phyloP scores from a whole-genome alignment of 768 basidiomycete species.

The Lentinula detonsa region DNA sequence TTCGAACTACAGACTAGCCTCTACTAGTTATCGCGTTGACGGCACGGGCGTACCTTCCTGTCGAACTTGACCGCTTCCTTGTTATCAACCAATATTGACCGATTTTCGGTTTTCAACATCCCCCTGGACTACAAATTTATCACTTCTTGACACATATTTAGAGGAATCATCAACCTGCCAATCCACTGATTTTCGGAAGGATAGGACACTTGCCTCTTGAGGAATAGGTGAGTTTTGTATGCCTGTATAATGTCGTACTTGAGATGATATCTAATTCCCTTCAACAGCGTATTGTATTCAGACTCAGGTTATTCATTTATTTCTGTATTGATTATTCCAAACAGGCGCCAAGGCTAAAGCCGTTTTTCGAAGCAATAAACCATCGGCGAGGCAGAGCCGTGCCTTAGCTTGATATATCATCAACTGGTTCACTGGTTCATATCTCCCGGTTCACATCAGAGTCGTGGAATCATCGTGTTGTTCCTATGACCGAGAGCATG shows the following conservation, averaged over 20 bases:
- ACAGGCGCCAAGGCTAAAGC: too few relatives aligned
- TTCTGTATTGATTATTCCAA: not conserved
- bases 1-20: not conserved
- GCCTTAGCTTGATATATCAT: not conserved
- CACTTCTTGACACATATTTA: not conserved
- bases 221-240: conserved; percentile 3
- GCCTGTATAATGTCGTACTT: not conserved
- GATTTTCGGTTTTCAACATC: too few relatives aligned
- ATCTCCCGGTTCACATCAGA: conserved; percentile 5
- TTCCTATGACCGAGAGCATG: conserved; percentile 22
- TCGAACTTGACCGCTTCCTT: not conserved
- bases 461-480: conserved; percentile 21
- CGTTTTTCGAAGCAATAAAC: not conserved
- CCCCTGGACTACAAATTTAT: not conserved
- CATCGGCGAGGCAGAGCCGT: not conserved
- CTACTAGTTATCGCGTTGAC: too few relatives aligned
- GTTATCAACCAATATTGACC: too few relatives aligned
- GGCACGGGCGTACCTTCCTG: not conserved
- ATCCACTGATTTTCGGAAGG: not conserved
- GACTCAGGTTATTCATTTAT: not conserved
- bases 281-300: not conserved
- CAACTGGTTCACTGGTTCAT: not conserved
- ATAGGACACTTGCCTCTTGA: not conserved
- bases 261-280: not conserved
- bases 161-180: not conserved